A percentile compares a stretch with the other conserved stretches of the same genome.
phyloP scores from a whole-genome alignment of 345 rosid genomes.

The Aquilaria malaccensis region DNA sequence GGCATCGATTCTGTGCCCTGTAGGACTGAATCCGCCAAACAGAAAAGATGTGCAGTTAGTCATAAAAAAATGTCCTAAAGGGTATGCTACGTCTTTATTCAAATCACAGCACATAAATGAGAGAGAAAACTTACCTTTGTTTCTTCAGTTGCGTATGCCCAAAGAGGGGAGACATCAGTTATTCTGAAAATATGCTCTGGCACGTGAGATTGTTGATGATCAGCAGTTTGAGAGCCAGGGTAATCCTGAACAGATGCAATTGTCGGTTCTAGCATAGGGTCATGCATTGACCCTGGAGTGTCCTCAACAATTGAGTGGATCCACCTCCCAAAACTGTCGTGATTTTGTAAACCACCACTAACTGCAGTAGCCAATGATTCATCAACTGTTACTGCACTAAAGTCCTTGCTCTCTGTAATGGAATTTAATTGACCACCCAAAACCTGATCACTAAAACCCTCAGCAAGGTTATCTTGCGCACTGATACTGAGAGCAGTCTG shows the following conservation, averaged over 20 bases:
- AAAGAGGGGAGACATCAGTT: constrained; percentile 75
- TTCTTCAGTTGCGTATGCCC: constrained; percentile 75
- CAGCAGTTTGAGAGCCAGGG: constrained; percentile 30
- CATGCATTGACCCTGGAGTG: constrained; percentile 43
- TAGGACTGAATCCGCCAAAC: background rate
- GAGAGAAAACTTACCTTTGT: constrained; percentile 58
- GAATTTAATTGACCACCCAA: constrained; percentile 28
- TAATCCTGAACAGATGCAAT: constrained; percentile 34
- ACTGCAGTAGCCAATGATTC: constrained; percentile 37
- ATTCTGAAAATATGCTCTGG: constrained; percentile 57
- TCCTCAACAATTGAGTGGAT: constrained; percentile 45
- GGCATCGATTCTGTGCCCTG: background rate
- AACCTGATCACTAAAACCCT: constrained; percentile 23
- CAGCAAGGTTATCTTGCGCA: constrained; percentile 21
- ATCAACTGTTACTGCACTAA: constrained; percentile 21
- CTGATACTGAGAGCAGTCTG: constrained; percentile 20
- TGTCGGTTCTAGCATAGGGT: constrained; percentile 36
- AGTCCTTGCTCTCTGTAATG: constrained; percentile 27
- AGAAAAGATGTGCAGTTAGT: background rate
- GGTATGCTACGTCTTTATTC: background rate
- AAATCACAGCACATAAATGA: background rate
- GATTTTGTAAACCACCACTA: constrained; percentile 55
- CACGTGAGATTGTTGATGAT: constrained; percentile 27
- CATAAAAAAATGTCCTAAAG: background rate
- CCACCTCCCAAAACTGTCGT: constrained; percentile 91